Percentiles rank a stretch among this genome's conserved stretches.
phyloP scores from a whole-genome alignment of 495 filamentous ascomycete genomes.

The Clavariopsis aquatica region DNA sequence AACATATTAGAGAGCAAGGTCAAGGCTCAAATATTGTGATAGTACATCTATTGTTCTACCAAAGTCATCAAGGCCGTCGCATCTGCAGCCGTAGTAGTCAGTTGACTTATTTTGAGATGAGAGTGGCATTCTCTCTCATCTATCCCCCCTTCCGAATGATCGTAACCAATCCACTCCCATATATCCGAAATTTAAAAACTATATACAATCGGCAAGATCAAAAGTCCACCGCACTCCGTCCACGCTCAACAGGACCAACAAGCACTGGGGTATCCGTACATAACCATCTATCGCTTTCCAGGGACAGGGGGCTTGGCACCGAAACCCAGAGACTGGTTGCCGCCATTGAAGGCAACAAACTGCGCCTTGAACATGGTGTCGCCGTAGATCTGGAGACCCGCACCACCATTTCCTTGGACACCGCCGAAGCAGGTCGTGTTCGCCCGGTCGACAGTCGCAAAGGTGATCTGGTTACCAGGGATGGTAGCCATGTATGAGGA shows the following conservation, averaged over 20 bases:
- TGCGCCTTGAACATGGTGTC: conserved; percentile 79
- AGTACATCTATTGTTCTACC: background rate
- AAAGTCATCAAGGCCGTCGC: background rate
- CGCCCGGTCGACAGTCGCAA: conserved; percentile 56
- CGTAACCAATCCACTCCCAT: background rate
- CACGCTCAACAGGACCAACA: background rate
- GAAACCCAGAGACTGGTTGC: conserved; percentile 61
- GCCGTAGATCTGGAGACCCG: conserved; percentile 69
- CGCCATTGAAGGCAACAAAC: conserved; percentile 76
- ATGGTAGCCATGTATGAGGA: conserved; percentile 60
- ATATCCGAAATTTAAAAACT: background rate
- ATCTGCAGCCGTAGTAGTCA: background rate
- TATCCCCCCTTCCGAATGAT: background rate
- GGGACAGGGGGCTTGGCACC: conserved; percentile 44
- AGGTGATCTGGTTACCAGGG: conserved; percentile 67
- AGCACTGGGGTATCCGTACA: too few relatives aligned
- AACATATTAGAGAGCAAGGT: too few relatives aligned
- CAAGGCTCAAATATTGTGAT: background rate
- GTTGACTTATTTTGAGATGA: background rate
- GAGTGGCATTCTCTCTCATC: background rate
- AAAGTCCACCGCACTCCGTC: background rate
- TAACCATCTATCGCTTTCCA: background rate
- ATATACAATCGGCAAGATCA: background rate
- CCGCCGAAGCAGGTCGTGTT: conserved; percentile 45
- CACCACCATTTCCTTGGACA: conserved; percentile 55